Evolutionary conservation across 768 basidiomycete species (phyloP).

Genomic region (Leucosporidium creatinivorum): DNA sequence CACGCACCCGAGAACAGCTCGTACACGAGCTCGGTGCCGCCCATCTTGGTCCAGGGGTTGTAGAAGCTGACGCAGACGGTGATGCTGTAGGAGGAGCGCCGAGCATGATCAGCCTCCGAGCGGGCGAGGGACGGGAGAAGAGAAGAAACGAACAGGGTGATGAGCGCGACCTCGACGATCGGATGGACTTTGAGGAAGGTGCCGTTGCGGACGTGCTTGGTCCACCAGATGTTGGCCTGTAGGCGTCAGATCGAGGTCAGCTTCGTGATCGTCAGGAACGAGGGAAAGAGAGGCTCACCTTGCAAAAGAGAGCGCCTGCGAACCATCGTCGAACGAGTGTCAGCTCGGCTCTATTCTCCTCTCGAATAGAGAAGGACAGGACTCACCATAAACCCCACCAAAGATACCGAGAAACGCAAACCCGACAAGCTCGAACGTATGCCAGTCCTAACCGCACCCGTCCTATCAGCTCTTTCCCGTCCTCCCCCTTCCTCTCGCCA

Average conservation of each 20-base stretch:
- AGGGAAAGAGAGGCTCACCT: constrained; percentile 45
- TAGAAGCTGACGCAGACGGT: constrained; percentile 74
- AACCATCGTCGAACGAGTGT: no score
- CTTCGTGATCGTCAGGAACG: neutral
- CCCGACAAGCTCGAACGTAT: constrained; percentile 74
- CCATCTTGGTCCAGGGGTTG: constrained; percentile 86
- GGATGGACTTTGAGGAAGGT: constrained; percentile 77
- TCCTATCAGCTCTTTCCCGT: neutral
- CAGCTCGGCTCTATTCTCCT: no score
- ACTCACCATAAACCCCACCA: constrained; percentile 72
- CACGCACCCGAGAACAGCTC: constrained; percentile 51
- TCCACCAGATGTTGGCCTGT: constrained; percentile 71
- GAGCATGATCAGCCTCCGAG: neutral
- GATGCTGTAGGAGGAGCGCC: constrained; percentile 37
- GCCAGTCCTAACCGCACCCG: constrained; percentile 66
- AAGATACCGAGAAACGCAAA: constrained; percentile 83
- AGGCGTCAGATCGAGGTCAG: neutral
- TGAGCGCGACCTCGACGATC: constrained; percentile 70
- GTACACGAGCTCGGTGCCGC: constrained; percentile 85
- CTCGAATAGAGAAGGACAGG: no score
- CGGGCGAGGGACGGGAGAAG: neutral
- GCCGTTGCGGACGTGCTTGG: constrained; percentile 66
- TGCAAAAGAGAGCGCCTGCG: constrained; percentile 72
- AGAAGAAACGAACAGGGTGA: constrained; percentile 43
- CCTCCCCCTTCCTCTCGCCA: no score